phyloP scores from a whole-genome alignment of 169 alveolate species.

The Eimeria acervulina region DNA sequence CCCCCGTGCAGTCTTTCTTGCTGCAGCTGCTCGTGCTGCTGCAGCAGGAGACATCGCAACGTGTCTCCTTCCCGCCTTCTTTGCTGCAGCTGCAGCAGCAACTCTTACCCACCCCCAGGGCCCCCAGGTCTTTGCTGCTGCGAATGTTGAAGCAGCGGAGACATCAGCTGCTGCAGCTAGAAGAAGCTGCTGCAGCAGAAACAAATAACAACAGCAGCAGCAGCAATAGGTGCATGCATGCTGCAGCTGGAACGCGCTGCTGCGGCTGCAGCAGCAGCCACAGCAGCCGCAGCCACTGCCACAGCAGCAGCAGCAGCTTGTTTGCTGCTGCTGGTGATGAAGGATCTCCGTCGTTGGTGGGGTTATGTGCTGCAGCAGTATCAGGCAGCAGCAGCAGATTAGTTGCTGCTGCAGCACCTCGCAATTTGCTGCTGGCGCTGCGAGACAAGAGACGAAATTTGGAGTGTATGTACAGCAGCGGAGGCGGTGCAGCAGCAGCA shows the following conservation, averaged over 20 bases:
- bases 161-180: slow-evolving; percentile 33
- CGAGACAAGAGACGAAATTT: neutral
- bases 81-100: slow-evolving; percentile 52
- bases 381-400: slow-evolving; percentile 7
- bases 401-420: neutral
- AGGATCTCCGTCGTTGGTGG: slow-evolving; percentile 18
- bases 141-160: neutral
- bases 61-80: neutral
- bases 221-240: too few species aligned
- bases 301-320: too few species aligned
- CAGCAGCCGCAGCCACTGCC: too few species aligned
- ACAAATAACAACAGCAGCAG: too few species aligned
- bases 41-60: slow-evolving; percentile 24
- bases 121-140: slow-evolving; percentile 17
- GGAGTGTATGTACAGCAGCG: neutral
- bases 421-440: slow-evolving; percentile 6
- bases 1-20: neutral
- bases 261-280: too few species aligned
- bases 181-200: slow-evolving; percentile 9
- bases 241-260: too few species aligned
- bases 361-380: slow-evolving; percentile 39
- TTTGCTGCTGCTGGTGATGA: neutral
- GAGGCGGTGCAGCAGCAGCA: neutral
- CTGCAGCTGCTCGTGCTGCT: slow-evolving; percentile 45
- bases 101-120: neutral